Base-by-base conservation (phyloP, 768 basidiomycete genomes). In the Lactarius indigo region DNA sequence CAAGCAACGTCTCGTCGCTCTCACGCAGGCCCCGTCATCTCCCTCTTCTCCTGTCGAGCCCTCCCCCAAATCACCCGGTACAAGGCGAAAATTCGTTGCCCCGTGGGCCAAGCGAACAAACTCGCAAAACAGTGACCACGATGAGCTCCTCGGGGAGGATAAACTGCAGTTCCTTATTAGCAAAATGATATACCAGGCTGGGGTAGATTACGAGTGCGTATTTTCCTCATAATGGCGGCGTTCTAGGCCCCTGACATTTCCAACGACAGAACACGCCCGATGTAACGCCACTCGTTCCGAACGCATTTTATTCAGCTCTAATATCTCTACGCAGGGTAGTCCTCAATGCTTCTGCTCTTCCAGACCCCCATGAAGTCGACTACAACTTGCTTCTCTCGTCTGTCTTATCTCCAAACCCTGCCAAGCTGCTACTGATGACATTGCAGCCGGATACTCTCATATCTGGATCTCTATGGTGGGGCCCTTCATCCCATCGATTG, bases 131-230 rank as follows among this genome's bases (percentile, higher is more conserved):
- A 47, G 72, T 66, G 4, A 69, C 69, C 59, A 71, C 68, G 64
- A 57, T 31, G 58, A 63, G 17, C 26, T 63, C 59, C 18, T 72
- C 61, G 74, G 73, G 66, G 73, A 74, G 59, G 82, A 85, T 54
- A 79, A 77, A 66, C 75, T 91, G 15, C 87, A 90, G 68, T 83
- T 87, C 18, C 83, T 89, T 33, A 83, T 94, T 80, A 73, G 78
- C 44, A 85, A 80, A 74, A 80, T 94, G 78, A 92, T 94, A 55
- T 93, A 90, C 72, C 92, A 93, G 74, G 93, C 93, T 54, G 93
- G 93, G 2, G 89, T 93, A 64, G 93, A 95, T 78, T 94, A 86
- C 70, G 92, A 94, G 93, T 95, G 71, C 74, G 89, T 81, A 26
- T 7, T 1, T 26, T 20, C 23, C 31, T 56, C 20, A 61, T 58